Base-by-base conservation (phyloP, 2,329 filamentous ascomycete genomes). In the Fusarium sp. region DNA sequence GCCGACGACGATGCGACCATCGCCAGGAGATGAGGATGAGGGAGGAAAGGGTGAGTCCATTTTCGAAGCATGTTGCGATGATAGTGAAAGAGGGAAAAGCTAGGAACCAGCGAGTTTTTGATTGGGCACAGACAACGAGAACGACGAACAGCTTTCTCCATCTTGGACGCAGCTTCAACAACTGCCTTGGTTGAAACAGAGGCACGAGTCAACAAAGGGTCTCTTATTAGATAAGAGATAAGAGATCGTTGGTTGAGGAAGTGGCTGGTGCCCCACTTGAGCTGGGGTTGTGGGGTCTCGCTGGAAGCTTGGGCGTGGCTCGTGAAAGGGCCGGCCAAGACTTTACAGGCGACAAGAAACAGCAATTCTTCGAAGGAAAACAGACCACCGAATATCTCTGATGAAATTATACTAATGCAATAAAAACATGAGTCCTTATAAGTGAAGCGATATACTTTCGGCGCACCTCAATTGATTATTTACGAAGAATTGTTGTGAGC, bases 1-100 rank as follows among this genome's bases (percentile, higher is more conserved):
- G 20, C 87, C 87, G 58, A 93, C 88, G 52, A 93, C 84, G 70
- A 97, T 91, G 67, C 84, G 86, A 63, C 96, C 96, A 75, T 92
- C 85, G 58, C 96, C 96, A 21, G 94, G 88, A 52, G 85, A 84
- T 23, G 92, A 91, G 37, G 90, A 86, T 27, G 92, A 92, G 50
- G 87, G 83, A 48, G 91, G 88, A 76, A 96, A 97, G 11, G 93
- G 92, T n/a, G 90, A 93, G 64, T 79, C 79, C 84, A 87, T 84
- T 68, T 39, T 52, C 49, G 54, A 58, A 67, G 43, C 69, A 74
- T 74, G 11, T 58, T 71, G 51, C 20, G 63, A 62, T 57, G 41
- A 52, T 52, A n/a, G 13, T 42, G 40, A 58, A 50, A 18, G 39
- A 42, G 36, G 17, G 35, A 53, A 62, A 39, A 29, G 25, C 10